These are phyloP conservation scores for Chrysoporthe deuterocubensis DNA, from an alignment of 2,329 filamentous ascomycete genomes.

Conservation along the genomic window DNA sequence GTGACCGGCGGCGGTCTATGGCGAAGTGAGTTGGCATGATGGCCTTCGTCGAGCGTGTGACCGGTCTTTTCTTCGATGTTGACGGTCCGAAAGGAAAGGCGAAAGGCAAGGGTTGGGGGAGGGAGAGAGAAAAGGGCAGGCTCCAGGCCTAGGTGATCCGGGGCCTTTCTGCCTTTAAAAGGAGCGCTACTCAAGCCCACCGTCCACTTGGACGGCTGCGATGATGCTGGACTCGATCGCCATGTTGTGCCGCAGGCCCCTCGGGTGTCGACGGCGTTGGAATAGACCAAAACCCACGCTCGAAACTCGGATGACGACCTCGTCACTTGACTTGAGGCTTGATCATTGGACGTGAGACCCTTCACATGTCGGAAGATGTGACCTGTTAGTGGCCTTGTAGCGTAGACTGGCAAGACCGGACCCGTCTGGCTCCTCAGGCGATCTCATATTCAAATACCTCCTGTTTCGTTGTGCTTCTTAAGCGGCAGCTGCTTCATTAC, in stretches of 20 bases:
- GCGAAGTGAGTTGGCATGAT: background rate
- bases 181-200: too few relatives aligned
- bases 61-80: background rate
- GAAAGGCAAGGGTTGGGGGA: background rate
- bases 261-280: background rate
- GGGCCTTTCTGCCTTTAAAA: background rate
- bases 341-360: background rate
- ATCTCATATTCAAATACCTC: background rate
- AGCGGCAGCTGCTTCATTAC: background rate
- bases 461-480: background rate
- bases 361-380: background rate
- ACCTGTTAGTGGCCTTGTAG: background rate
- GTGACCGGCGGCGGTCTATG: background rate
- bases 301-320: slow-evolving; percentile 9
- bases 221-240: background rate
- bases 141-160: background rate
- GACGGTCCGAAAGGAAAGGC: background rate
- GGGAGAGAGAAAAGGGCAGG: too few relatives aligned
- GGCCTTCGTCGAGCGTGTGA: background rate
- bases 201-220: background rate
- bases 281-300: too few relatives aligned
- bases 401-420: background rate
- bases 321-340: background rate
- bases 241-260: background rate
- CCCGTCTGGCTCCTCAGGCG: too few relatives aligned